A percentile compares a stretch with the other conserved stretches of the same genome.
Conservation (phyloP, 768 basidiomycete genomes). For the Russula lepida region DNA sequence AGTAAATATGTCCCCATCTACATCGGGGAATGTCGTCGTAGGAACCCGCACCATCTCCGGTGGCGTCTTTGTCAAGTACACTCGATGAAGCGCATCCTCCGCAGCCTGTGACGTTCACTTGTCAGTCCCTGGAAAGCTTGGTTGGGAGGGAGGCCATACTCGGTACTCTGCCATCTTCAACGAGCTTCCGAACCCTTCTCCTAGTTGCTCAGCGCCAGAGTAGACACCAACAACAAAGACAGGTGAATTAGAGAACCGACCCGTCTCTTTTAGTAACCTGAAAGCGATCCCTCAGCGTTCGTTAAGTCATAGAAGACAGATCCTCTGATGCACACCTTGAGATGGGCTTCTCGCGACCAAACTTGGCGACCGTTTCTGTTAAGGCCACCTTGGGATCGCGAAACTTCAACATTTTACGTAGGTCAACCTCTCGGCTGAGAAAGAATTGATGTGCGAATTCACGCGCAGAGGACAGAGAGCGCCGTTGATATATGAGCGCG, state of each 20-base stretch:
- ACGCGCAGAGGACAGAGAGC: constrained; percentile 78
- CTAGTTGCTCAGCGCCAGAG: constrained; percentile 74
- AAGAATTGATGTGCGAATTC: constrained; percentile 86
- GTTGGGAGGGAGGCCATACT: constrained; percentile 32
- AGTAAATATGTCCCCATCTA: constrained; percentile 46
- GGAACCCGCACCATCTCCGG: constrained; percentile 61
- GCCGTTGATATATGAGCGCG: constrained; percentile 81
- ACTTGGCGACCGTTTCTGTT: constrained; percentile 61
- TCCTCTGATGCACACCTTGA: constrained; percentile 45
- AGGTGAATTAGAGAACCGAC: constrained; percentile 83
- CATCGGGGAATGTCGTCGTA: constrained; percentile 60
- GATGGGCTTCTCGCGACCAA: constrained; percentile 53
- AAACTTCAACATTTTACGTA: constrained; percentile 73
- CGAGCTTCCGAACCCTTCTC: constrained; percentile 91
- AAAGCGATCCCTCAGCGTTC: neutral
- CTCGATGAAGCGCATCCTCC: constrained; percentile 73
- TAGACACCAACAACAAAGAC: constrained; percentile 95
- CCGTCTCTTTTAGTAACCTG: constrained; percentile 87
- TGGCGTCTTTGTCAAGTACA: constrained; percentile 76
- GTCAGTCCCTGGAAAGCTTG: neutral
- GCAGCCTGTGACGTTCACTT: constrained; percentile 47
- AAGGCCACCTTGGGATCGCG: constrained; percentile 74
- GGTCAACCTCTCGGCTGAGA: constrained; percentile 75
- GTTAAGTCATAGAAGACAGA: neutral
- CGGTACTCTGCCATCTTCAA: constrained; percentile 93